Evolutionary conservation across 2,329 filamentous ascomycete genomes (phyloP).

Genomic region (Neonectria coccinea): DNA sequence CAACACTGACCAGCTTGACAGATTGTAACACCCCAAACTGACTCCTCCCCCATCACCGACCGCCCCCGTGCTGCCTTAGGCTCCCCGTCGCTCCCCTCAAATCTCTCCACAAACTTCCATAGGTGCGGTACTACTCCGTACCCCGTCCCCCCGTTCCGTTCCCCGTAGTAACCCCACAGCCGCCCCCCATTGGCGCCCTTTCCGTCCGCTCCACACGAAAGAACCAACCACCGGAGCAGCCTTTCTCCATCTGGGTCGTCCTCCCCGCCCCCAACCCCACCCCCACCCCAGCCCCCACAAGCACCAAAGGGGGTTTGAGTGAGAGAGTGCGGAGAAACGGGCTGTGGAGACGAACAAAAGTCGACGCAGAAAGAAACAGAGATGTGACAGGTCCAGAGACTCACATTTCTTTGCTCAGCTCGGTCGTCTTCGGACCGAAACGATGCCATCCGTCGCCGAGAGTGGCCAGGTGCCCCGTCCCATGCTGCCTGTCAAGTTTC

Average conservation of each 20-base stretch:
- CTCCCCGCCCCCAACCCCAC: not conserved
- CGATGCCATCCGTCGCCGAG: constrained; percentile 17
- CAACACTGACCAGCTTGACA: too few species aligned
- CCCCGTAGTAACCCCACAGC: not conserved
- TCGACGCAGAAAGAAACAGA: too few species aligned
- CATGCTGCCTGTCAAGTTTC: constrained; percentile 2
- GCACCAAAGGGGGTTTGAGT: not conserved
- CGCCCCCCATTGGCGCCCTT: too few species aligned
- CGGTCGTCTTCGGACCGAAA: constrained; percentile 26
- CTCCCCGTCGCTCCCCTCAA: not conserved
- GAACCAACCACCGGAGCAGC: not conserved
- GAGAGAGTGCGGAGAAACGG: constrained; percentile 18
- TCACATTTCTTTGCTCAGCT: not conserved
- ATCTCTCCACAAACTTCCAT: not conserved
- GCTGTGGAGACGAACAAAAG: not conserved
- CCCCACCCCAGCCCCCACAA: constrained; percentile 29
- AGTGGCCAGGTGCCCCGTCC: constrained; percentile 8
- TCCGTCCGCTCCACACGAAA: not conserved
- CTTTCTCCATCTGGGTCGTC: not conserved
- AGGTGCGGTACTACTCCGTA: not conserved
- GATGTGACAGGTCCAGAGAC: too few species aligned
- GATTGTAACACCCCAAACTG: not conserved
- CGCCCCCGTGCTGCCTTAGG: not conserved
- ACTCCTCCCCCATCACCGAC: not conserved
- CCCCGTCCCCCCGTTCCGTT: not conserved